Conservation (phyloP, 1,284 basidiomycete genomes). For the Fomitopsis palustris region DNA sequence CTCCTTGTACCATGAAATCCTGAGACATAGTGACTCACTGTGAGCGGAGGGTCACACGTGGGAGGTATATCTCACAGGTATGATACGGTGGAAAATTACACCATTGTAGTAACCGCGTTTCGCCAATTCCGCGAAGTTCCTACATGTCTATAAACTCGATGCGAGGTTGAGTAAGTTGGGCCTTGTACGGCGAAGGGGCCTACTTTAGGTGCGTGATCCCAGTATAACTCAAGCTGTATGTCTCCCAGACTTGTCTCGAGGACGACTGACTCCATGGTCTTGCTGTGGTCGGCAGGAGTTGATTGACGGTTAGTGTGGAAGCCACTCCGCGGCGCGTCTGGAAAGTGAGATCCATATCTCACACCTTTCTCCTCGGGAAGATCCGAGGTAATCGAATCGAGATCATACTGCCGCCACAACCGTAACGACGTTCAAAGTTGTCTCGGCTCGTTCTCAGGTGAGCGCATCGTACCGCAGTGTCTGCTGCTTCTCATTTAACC, state of each 20-base stretch:
- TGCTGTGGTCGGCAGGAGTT: background rate
- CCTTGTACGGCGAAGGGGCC: constrained; percentile 17
- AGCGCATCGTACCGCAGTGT: too few relatives aligned
- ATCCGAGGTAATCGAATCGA: background rate
- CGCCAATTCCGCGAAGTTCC: constrained; percentile 87
- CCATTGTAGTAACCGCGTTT: constrained; percentile 86
- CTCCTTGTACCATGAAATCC: constrained; percentile 97
- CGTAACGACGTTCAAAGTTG: constrained; percentile 4
- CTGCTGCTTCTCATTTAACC: too few relatives aligned
- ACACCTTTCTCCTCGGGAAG: background rate
- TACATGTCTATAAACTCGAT: constrained; percentile 67
- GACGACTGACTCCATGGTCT: constrained; percentile 56
- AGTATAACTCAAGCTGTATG: constrained; percentile 87
- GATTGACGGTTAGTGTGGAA: background rate
- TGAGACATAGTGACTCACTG: constrained; percentile 24
- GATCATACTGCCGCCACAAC: too few relatives aligned
- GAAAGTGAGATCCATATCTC: background rate
- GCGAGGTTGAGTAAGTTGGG: constrained; percentile 1
- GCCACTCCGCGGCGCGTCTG: background rate
- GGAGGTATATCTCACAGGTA: constrained; percentile 53
- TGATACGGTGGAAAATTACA: constrained; percentile 85
- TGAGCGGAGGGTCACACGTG: constrained; percentile 5
- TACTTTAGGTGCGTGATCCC: constrained; percentile 86
- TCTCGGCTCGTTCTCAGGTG: background rate
- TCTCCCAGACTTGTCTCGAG: constrained; percentile 89